Conservation (phyloP, 2,329 filamentous ascomycete genomes). For the Ascochyta lentis region DNA sequence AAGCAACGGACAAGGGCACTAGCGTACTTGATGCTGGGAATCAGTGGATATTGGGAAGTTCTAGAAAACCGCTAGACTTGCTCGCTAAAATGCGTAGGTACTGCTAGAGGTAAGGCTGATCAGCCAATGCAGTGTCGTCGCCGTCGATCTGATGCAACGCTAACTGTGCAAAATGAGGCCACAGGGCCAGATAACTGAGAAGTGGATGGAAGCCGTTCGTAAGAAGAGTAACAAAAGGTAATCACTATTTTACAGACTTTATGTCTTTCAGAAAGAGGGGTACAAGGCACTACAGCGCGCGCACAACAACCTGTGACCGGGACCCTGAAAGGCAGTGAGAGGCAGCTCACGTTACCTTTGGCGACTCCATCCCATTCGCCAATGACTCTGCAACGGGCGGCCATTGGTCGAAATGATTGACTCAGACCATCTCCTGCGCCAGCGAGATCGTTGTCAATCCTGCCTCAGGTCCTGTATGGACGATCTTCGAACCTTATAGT, state of each 20-base stretch:
- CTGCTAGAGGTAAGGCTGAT: not conserved
- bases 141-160: not conserved
- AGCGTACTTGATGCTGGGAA: not conserved
- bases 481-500: constrained; percentile 11
- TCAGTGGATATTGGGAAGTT: too few relatives aligned
- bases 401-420: not conserved
- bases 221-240: too few relatives aligned
- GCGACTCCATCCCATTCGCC: not conserved
- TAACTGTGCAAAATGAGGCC: not conserved
- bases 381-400: not conserved
- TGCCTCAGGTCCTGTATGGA: constrained; percentile 2
- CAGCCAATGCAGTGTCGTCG: not conserved
- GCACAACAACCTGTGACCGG: constrained; percentile 5
- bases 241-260: not conserved
- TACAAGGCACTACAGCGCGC: not conserved
- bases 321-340: not conserved
- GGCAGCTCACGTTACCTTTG: not conserved
- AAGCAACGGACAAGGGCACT: not conserved
- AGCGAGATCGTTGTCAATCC: not conserved
- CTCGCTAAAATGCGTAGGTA: too few relatives aligned
- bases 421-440: not conserved
- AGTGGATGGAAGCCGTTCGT: too few relatives aligned
- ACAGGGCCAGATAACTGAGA: not conserved
- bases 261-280: constrained; percentile 6
- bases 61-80: too few relatives aligned